Base-by-base conservation (phyloP, 139 green algal genomes). In the Pedinophyceae sp. region DNA sequence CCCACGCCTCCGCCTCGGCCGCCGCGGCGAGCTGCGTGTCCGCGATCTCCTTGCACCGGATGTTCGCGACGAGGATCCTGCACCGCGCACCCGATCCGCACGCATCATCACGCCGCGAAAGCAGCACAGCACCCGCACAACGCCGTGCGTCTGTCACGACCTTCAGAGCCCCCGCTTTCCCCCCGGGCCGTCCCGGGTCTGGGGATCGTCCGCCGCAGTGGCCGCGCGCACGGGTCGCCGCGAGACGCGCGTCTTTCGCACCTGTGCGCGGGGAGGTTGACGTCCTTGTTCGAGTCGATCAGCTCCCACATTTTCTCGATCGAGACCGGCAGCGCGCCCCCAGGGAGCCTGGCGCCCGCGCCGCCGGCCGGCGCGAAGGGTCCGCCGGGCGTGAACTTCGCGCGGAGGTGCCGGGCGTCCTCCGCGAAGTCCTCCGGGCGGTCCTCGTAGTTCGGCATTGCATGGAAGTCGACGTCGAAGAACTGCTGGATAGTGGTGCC, bases 211-310 rank as follows among this genome's bases (percentile, higher is more conserved):
- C n/a, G n/a, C n/a, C n/a, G n/a, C n/a, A n/a, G n/a, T n/a, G n/a
- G n/a, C n/a, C n/a, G n/a, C n/a, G n/a, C n/a, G n/a, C n/a, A n/a
- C n/a, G n/a, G n/a, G n/a, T n/a, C n/a, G n/a, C n/a, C 13, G 34
- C 34, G 10, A 43, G 13, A 7, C 10, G 34, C 34, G 34, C 34
- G 7, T 43, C 34, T 43, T 7, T 43, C 10, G 13, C 10, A 43
- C 34, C 34, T 89, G 76, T 98, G 91, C 1, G 91, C 90, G 1
- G 91, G 91, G 28, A 98, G 72, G 60, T 98, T 89, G 49, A 98
- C 81, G 73, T 98, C 89, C 64, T 89, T 92, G 69, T 97, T 87
- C 22, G 79, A 72, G 4, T 64, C 64, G 24, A 98, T 86, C 48
- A 90, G 68, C 23, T 85, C 68, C 91, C 91, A 98, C 39, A 95